Evolutionary conservation across 2,329 filamentous ascomycete species (phyloP).

Genomic region (Penicillium sp.): DNA sequence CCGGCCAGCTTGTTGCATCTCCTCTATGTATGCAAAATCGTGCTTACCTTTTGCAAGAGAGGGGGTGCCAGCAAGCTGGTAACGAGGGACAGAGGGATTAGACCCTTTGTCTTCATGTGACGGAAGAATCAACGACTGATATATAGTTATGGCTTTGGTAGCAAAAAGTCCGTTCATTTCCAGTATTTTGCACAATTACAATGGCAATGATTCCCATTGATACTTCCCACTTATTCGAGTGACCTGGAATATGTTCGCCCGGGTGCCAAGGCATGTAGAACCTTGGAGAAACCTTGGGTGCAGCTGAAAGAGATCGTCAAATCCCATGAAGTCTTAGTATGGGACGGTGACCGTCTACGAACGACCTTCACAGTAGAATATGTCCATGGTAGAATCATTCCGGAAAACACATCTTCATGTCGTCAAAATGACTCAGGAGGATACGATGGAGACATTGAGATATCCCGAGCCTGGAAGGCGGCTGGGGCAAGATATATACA

Average conservation of each 20-base stretch:
- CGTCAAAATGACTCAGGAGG: neutral
- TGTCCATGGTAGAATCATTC: neutral
- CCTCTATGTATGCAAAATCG: neutral
- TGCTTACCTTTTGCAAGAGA: conserved; percentile 3
- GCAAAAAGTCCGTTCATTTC: conserved; percentile 28
- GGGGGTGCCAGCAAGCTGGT: conserved; percentile 15
- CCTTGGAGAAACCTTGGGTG: neutral
- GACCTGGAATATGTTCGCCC: neutral
- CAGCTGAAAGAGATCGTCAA: neutral
- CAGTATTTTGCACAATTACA: conserved; percentile 11
- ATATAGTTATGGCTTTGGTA: conserved; percentile 33
- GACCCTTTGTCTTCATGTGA: conserved; percentile 28
- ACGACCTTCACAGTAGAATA: conserved; percentile 5
- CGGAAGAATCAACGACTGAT: conserved; percentile 27
- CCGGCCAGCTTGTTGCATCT: conserved; percentile 20
- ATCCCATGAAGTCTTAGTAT: neutral
- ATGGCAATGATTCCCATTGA: conserved; percentile 5
- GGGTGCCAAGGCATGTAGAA: no score
- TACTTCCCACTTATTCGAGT: neutral
- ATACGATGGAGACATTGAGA: neutral
- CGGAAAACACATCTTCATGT: neutral
- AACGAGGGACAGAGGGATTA: conserved; percentile 21
- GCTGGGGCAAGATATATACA: neutral
- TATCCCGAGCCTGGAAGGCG: no score
- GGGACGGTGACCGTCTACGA: neutral